phyloP scores from a whole-genome alignment of 2,329 filamentous ascomycete genomes.

The Dryadomyces sulphureus region DNA sequence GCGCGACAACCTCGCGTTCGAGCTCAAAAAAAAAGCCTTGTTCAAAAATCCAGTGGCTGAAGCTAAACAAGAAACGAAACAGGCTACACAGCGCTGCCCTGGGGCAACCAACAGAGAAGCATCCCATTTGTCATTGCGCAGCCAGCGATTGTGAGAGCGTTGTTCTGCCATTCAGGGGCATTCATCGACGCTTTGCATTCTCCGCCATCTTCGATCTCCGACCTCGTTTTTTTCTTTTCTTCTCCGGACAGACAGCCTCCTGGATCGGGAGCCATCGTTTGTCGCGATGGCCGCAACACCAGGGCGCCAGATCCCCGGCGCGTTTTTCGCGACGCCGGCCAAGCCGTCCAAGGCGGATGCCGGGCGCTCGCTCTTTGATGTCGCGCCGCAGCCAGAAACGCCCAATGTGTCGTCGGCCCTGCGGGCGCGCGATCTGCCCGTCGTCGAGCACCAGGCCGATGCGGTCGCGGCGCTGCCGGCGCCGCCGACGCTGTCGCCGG shows the following conservation, averaged over 20 bases:
- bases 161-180: too few relatives aligned
- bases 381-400: slow-evolving; percentile 10
- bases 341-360: slow-evolving; percentile 31
- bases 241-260: too few relatives aligned
- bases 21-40: slow-evolving; percentile 7
- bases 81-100: background rate
- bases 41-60: slow-evolving; percentile 3
- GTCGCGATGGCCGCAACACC: slow-evolving; percentile 48
- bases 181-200: too few relatives aligned
- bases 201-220: too few relatives aligned
- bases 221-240: too few relatives aligned
- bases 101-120: background rate
- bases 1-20: slow-evolving; percentile 15
- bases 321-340: slow-evolving; percentile 62
- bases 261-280: too few relatives aligned
- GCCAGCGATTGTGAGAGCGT: too few relatives aligned
- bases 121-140: background rate
- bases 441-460: slow-evolving; percentile 12
- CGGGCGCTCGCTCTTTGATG: slow-evolving; percentile 35
- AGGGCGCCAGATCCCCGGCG: slow-evolving; percentile 58
- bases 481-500: slow-evolving; percentile 24
- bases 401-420: slow-evolving; percentile 10
- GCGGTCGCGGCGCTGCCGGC: slow-evolving; percentile 29
- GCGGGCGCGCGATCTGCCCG: background rate
- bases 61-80: slow-evolving; percentile 5